These are phyloP conservation scores for Phellinidium pouzarii DNA, from an alignment of 1,284 basidiomycete species.

Conservation along the genomic window DNA sequence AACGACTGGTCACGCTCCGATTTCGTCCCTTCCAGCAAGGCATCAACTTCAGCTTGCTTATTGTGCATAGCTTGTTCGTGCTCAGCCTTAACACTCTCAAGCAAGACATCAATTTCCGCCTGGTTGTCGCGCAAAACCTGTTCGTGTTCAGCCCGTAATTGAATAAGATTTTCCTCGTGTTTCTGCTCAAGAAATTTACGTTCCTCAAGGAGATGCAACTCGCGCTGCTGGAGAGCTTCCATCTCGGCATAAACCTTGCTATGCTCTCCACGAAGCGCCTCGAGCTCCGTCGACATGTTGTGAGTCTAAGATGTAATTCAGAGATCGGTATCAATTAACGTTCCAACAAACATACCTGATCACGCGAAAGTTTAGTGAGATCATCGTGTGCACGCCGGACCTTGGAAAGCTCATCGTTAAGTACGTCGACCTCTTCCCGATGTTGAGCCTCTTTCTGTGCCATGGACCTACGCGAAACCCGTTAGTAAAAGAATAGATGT, in stretches of 20 bases:
- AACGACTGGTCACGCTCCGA: slow-evolving; percentile 26
- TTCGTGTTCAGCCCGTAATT: slow-evolving; percentile 27
- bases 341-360: slow-evolving; percentile 61
- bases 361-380: slow-evolving; percentile 67
- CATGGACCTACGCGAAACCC: slow-evolving; percentile 62
- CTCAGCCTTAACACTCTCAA: slow-evolving; percentile 21
- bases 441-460: slow-evolving; percentile 89
- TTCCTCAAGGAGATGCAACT: slow-evolving; percentile 44
- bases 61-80: slow-evolving; percentile 30
- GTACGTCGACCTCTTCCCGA: slow-evolving; percentile 64
- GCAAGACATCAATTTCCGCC: slow-evolving; percentile 19
- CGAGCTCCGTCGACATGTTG: slow-evolving; percentile 83
- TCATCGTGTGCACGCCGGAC: slow-evolving; percentile 76
- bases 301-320: no score
- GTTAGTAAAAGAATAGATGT: slow-evolving; percentile 4
- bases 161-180: slow-evolving; percentile 13
- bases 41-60: slow-evolving; percentile 21
- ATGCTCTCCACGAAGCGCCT: slow-evolving; percentile 61
- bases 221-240: slow-evolving; percentile 49
- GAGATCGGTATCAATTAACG: no score
- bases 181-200: slow-evolving; percentile 40
- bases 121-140: slow-evolving; percentile 28
- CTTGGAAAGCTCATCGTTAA: slow-evolving; percentile 61
- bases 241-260: slow-evolving; percentile 43
- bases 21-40: slow-evolving; percentile 12